A percentile compares a stretch with the other conserved stretches of the same genome.
phyloP scores from a whole-genome alignment of 805 yeast species.

The Saturnispora saitoi region DNA sequence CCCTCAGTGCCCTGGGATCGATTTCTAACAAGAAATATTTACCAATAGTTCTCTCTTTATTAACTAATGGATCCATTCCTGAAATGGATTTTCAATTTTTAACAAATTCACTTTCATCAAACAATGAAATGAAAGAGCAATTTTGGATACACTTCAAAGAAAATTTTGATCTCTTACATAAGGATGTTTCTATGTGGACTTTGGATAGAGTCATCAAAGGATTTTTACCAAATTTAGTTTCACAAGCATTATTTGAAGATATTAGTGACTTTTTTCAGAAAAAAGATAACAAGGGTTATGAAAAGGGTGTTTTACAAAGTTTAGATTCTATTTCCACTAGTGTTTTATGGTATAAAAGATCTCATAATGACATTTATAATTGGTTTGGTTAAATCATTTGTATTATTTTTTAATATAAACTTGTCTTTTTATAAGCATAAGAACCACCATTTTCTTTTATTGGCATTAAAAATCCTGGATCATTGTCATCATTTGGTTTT shows the following conservation, averaged over 20 bases:
- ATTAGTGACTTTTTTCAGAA: slow-evolving; percentile 36
- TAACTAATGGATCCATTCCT: slow-evolving; percentile 39
- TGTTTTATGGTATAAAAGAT: slow-evolving; percentile 44
- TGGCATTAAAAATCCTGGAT: slow-evolving; percentile 2
- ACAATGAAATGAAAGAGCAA: slow-evolving; percentile 33
- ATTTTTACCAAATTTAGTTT: slow-evolving; percentile 29
- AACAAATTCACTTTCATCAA: slow-evolving; percentile 38
- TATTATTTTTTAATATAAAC: not conserved
- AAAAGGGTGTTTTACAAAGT: slow-evolving; percentile 47
- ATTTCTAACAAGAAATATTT: slow-evolving; percentile 32
- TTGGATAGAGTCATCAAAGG: slow-evolving; percentile 29
- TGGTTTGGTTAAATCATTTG: slow-evolving; percentile 26
- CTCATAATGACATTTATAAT: slow-evolving; percentile 30
- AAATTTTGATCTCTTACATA: slow-evolving; percentile 38
- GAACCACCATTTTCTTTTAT: not conserved
- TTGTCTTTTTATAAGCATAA: not conserved
- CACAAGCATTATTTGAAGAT: slow-evolving; percentile 30
- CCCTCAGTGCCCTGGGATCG: slow-evolving; percentile 47
- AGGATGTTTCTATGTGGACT: slow-evolving; percentile 31
- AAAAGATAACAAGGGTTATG: slow-evolving; percentile 46
- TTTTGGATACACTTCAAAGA: slow-evolving; percentile 44
- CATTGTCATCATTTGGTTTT: not conserved
- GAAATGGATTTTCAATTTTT: slow-evolving; percentile 54
- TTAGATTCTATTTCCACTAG: slow-evolving; percentile 46
- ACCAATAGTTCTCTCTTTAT: slow-evolving; percentile 31